Base-by-base conservation (phyloP, 1,139 yeast genomes). In the Entelexis sorbosivorans region DNA sequence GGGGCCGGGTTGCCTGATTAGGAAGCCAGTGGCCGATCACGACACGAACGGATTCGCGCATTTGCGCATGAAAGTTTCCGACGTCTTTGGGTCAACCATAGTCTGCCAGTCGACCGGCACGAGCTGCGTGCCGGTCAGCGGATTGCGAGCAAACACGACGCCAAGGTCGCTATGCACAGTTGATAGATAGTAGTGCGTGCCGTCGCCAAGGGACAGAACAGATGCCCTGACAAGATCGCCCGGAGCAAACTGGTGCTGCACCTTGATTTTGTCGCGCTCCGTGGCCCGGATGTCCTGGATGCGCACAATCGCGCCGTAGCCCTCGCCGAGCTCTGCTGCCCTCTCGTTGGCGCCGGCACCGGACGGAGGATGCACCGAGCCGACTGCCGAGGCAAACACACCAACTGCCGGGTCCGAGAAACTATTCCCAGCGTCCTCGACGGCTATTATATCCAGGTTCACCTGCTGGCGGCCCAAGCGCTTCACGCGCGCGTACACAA, bases 21-120 rank as follows among this genome's bases (percentile, higher is more conserved):
- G 45, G 36, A 31, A 40, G 34, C 34, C 19, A 6, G 36, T 32
- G 19, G 36, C 13, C 19, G 36, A 32, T 42, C 45, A 42, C 29
- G 45, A 43, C 26, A 57, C 54, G 60, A 82, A 82, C 10, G 96
- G 96, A 66, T 87, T 89, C 6, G 98, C 98, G 68, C 95, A 87
- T 66, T 93, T 93, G 54, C 98, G 75, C 61, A 73, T 73, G 63
- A 89, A 97, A 26, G 79, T 68, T 20, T 74, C 76, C 1, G 96
- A 96, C 4, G 88, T 79, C 40, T 69, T 71, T 5, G 81, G 79
- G 57, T 86, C 80, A 46, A 83, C 75, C 97, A 93, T 91, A 11
- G 88, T 84, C 67, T 88, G 89, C 97, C 98, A 93, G 68, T 91
- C 97, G 36, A 88, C 68, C 3, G 98, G 95, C 61, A 81, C 83